Evolutionary conservation across 2,329 filamentous ascomycete species (phyloP), one percentile per base, ranked within the genome.

Genomic region (Arachnomyces sp.): DNA sequence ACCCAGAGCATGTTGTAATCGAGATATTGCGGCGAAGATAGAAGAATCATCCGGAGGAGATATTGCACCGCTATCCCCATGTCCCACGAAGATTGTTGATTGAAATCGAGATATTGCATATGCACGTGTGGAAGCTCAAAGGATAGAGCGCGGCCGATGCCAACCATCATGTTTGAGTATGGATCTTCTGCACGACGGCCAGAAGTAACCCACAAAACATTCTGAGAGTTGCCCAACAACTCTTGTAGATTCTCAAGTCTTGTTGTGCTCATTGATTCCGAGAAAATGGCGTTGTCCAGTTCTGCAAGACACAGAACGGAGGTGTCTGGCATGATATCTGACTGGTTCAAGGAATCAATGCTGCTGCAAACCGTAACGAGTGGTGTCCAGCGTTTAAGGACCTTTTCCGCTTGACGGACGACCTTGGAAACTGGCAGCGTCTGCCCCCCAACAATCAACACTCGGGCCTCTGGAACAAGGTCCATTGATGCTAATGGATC

Each of bases 401-500:
- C n/a, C 13, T 25, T 25, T 9, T 9, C 5, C 9, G 21, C 21
- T 5, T 9, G 21, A 9, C 9, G 9, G 21, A 25, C 21, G 15
- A 35, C 6, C n/a, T 21, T 9, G 32, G 11, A 11, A 15, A 15
- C 33, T 6, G 6, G 15, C 8, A 17, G 14, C 12, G 33, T 7
- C 21, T 29, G 12, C 4, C 34, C 34, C 7, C 34, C 34, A 11
- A 36, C 12, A 5, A 36, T 28, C 4, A 29, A 9, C 12, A 36
- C 13, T 13, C 2, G 11, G 8, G 17, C 8, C 11, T 36, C 21
- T 6, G 34, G 18, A 13, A 15, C 14, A 3, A 36, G 17, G n/a
- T 4, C 5, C 4, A 4, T 12, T 2, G 39, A 21, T 3, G 39
- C 36, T 2, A 62, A 37, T 2, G 61, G 60, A 11, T 52, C 35